Evolutionary conservation across 1,139 yeast genomes (phyloP), one percentile per base, ranked within the genome.

Genomic region (Magnusiomyces magnusii): DNA sequence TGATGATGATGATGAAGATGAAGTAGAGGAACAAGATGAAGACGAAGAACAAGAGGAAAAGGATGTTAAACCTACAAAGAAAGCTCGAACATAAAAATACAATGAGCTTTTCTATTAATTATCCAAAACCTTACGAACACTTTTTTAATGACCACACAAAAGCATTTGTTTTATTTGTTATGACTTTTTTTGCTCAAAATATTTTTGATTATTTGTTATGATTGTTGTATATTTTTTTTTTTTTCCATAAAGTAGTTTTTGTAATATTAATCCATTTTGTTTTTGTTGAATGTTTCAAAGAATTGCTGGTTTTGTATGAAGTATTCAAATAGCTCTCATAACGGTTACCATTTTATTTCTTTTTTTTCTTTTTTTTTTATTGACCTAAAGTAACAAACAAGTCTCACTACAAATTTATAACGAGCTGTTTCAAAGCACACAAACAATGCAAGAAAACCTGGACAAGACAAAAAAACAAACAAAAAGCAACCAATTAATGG

Each of bases 1-100:
- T 25, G 64, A 58, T 17, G 65, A 57, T 19, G 65, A 58, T 27
- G 63, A 61, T 19, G 60, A 57, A 25, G 59, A 53, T 23, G 60
- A 60, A 23, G 63, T 54, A 21, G 49, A 53, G 21, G 60, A 61
- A 31, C 54, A 54, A 27, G 25, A 28, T 56, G 60, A 49, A 34
- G 59, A 55, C 7, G 19, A 39, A n/a, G 44, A 39, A 15, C 10
- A 31, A 9, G 36, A 31, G 17, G 54, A 55, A 17, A 47, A 49
- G 47, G 53, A 49, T 1, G 25, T 15, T 24, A 25, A 25, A 23
- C 19, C 44, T n/a, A 10, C 5, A 39, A 39, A 39, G 19, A 39
- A n/a, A n/a, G 44, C 44, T 15, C 44, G 44, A 10, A 39, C 7
- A 39, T 39, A 39, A 39, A 39, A 31, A 31, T 31, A 31, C n/a